Conservation (phyloP, 2,329 filamentous ascomycete genomes). For the Cercospora brassicicola region DNA sequence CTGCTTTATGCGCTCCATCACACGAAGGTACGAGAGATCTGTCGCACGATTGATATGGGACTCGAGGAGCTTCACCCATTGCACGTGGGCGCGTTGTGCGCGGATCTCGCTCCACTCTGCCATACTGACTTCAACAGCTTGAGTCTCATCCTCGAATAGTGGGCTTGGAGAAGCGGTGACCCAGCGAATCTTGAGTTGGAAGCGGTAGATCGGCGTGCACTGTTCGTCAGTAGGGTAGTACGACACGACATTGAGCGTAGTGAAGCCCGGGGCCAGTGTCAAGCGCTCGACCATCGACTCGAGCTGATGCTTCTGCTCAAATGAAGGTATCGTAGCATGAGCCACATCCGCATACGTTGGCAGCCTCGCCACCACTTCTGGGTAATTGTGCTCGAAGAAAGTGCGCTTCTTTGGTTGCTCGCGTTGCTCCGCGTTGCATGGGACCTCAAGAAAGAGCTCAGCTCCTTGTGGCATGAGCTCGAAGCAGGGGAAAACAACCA, state of each 20-base stretch:
- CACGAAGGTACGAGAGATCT: neutral
- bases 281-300: neutral
- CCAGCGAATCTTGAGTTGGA: neutral
- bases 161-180: neutral
- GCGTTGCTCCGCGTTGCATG: neutral
- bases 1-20: neutral
- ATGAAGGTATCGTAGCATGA: neutral
- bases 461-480: neutral
- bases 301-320: neutral
- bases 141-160: neutral
- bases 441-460: neutral
- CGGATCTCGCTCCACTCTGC: neutral
- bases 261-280: neutral
- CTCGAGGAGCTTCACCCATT: neutral
- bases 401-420: neutral
- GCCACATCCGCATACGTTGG: neutral
- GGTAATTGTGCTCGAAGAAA: neutral
- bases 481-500: neutral
- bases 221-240: neutral
- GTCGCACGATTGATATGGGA: neutral
- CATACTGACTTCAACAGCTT: neutral
- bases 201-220: neutral
- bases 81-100: neutral
- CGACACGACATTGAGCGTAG: neutral
- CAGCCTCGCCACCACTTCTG: neutral